Evolutionary conservation across 2,329 filamentous ascomycete species (phyloP).

Genomic region (Penicillium sp.): DNA sequence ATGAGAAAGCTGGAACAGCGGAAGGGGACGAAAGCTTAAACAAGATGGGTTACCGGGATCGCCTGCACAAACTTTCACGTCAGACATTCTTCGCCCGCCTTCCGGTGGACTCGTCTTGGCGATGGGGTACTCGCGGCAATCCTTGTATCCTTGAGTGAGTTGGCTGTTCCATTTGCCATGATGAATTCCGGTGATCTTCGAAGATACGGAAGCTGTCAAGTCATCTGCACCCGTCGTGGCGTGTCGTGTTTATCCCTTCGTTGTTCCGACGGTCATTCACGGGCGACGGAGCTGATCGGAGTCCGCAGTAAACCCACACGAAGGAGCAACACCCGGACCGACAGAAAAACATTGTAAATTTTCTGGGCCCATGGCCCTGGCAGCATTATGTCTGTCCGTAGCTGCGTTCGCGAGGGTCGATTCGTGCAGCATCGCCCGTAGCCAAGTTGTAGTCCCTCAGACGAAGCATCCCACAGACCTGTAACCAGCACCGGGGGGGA

Average conservation of each 20-base stretch:
- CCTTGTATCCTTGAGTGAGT: not conserved
- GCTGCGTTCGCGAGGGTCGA: not conserved
- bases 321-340: not conserved
- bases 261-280: not conserved
- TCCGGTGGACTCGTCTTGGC: conserved; percentile 1
- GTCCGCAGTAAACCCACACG: not conserved
- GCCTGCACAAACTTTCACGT: conserved; percentile 13
- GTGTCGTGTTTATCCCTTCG: not conserved
- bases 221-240: not conserved
- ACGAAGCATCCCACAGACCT: not conserved
- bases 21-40: not conserved
- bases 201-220: not conserved
- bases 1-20: not conserved
- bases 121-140: not conserved
- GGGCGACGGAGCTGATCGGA: not conserved
- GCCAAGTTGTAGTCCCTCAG: not conserved
- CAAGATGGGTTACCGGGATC: not conserved
- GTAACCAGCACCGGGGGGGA: not conserved
- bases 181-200: not conserved
- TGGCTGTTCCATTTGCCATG: not conserved
- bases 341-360: not conserved
- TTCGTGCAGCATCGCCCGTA: not conserved
- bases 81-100: conserved; percentile 2
- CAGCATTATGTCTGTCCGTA: not conserved
- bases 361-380: not conserved